Evolutionary conservation across 345 rosid species (phyloP).

Genomic region (Salix suchowensis): DNA sequence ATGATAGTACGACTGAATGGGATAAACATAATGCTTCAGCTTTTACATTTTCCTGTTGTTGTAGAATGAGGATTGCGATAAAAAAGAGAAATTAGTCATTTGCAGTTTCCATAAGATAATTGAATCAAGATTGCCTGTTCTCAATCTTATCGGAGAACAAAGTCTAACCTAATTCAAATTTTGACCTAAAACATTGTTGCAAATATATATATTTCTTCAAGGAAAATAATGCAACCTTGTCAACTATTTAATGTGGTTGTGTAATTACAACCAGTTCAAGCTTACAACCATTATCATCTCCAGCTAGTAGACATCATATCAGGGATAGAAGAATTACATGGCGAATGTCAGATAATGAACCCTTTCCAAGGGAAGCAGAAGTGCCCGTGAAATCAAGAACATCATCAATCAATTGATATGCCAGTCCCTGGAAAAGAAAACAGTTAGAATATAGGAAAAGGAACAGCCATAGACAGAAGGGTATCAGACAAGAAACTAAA

Average conservation of each 20-base stretch:
- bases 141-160: not conserved
- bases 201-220: no score
- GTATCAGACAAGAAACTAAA: not conserved
- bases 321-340: slow-evolving; percentile 49
- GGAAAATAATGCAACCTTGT: not conserved
- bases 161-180: not conserved
- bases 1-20: not conserved
- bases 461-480: not conserved
- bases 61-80: not conserved
- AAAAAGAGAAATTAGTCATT: not conserved
- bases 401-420: slow-evolving; percentile 87
- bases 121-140: not conserved
- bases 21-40: not conserved
- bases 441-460: not conserved
- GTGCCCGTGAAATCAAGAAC: slow-evolving; percentile 97
- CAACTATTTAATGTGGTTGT: not conserved
- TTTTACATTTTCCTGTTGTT: not conserved
- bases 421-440: slow-evolving; percentile 62
- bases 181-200: not conserved
- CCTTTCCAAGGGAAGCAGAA: slow-evolving; percentile 89
- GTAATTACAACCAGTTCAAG: not conserved
- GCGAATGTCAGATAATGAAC: slow-evolving; percentile 74
- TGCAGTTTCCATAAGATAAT: not conserved
- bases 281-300: slow-evolving; percentile 1
- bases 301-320: not conserved